Evolutionary conservation across 2,329 filamentous ascomycete species (phyloP).

Genomic region (Scedosporium apiospermum): DNA sequence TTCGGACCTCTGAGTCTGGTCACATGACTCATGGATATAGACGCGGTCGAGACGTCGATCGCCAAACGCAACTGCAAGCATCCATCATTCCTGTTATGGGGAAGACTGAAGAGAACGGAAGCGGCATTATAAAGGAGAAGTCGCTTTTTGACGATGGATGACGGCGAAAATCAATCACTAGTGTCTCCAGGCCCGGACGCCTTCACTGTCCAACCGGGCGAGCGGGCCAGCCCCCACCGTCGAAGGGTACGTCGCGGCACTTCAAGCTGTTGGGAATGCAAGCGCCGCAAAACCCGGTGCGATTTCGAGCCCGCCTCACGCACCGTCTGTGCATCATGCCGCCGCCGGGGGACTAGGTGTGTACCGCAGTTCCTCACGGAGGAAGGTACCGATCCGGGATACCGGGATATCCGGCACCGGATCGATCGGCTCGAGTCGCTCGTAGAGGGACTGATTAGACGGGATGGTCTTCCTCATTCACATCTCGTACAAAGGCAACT

Average conservation of each 20-base stretch:
- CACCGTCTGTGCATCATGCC: conserved; percentile 33
- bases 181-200: neutral
- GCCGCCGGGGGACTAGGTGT: conserved; percentile 29
- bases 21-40: too few relatives aligned
- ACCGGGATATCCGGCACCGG: conserved; percentile 1
- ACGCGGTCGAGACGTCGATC: too few relatives aligned
- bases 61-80: too few relatives aligned
- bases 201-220: neutral
- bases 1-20: too few relatives aligned
- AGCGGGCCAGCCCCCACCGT: neutral
- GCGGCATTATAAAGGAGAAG: too few relatives aligned
- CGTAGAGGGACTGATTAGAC: neutral
- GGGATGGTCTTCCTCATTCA: neutral
- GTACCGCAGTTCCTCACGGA: conserved; percentile 38
- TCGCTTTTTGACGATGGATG: neutral
- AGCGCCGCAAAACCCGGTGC: conserved; percentile 43
- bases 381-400: conserved; percentile 10
- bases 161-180: neutral
- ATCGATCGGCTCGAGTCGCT: neutral
- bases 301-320: conserved; percentile 28
- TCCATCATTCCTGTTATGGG: too few relatives aligned
- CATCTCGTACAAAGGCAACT: neutral
- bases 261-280: conserved; percentile 49
- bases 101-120: too few relatives aligned
- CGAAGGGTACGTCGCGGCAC: conserved; percentile 44